phyloP scores from a whole-genome alignment of 176 grass and related monocot genomes.

The Oryza meyeriana region DNA sequence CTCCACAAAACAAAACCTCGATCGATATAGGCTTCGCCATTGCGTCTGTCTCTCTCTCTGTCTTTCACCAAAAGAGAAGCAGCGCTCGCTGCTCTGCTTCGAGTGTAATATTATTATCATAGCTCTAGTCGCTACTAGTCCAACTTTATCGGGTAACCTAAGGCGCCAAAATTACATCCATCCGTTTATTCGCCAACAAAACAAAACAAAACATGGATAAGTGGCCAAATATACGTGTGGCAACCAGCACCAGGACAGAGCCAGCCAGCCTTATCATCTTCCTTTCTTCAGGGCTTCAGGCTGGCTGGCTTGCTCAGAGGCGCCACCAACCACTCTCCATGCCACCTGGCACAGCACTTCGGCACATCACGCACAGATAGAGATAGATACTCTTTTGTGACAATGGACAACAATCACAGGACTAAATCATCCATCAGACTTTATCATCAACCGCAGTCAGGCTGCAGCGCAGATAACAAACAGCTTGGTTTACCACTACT shows the following conservation, averaged over 20 bases:
- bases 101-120: too few relatives aligned
- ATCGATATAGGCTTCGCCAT: conserved; percentile 87
- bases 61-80: too few relatives aligned
- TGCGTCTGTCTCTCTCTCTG: neutral
- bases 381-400: neutral
- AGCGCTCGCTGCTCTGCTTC: too few relatives aligned
- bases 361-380: neutral
- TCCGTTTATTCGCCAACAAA: neutral
- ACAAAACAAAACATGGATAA: neutral
- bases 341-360: neutral
- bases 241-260: neutral
- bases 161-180: neutral
- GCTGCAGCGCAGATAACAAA: neutral
- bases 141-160: neutral
- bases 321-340: too few relatives aligned
- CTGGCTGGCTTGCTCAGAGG: too few relatives aligned
- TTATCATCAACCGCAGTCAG: neutral
- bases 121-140: too few relatives aligned
- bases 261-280: neutral
- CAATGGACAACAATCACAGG: neutral
- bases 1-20: conserved; percentile 94
- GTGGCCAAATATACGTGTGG: neutral
- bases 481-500: neutral
- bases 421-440: neutral
- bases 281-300: neutral